Percentiles rank a stretch among this genome's conserved stretches.
phyloP scores from a whole-genome alignment of 192 early-diverging fungal genomes.

The Coemansia sp. region DNA sequence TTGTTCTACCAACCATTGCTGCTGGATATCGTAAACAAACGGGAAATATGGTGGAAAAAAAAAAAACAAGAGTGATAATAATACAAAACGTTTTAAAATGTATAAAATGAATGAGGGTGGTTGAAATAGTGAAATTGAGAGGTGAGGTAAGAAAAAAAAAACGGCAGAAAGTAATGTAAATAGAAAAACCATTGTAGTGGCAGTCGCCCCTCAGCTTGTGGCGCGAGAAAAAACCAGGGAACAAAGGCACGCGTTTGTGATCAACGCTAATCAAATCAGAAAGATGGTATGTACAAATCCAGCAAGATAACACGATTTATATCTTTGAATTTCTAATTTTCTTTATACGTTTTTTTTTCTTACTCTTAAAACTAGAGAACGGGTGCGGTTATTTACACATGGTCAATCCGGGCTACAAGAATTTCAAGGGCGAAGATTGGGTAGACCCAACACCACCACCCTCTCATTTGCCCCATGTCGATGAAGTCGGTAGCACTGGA shows the following conservation, averaged over 20 bases:
- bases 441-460: slow-evolving; percentile 88
- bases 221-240: not conserved
- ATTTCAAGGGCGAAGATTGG: slow-evolving; percentile 62
- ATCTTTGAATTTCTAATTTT: not conserved
- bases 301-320: not conserved
- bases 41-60: not conserved
- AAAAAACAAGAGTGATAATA: not conserved
- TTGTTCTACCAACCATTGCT: not conserved
- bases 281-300: not conserved
- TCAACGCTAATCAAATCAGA: slow-evolving; percentile 9
- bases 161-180: not conserved
- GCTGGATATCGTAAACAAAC: slow-evolving; percentile 10
- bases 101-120: not conserved
- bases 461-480: slow-evolving; percentile 68
- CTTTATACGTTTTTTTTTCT: not conserved
- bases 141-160: no score
- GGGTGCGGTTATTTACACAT: not conserved
- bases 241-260: not conserved
- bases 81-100: not conserved
- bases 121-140: not conserved
- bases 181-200: not conserved
- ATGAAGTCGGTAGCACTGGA: slow-evolving; percentile 89
- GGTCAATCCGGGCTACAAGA: slow-evolving; percentile 51
- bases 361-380: not conserved
- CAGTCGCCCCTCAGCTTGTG: not conserved